These are phyloP conservation scores for Canavalia gladiata DNA, from an alignment of 306 rosid species.

Conservation along the genomic window DNA sequence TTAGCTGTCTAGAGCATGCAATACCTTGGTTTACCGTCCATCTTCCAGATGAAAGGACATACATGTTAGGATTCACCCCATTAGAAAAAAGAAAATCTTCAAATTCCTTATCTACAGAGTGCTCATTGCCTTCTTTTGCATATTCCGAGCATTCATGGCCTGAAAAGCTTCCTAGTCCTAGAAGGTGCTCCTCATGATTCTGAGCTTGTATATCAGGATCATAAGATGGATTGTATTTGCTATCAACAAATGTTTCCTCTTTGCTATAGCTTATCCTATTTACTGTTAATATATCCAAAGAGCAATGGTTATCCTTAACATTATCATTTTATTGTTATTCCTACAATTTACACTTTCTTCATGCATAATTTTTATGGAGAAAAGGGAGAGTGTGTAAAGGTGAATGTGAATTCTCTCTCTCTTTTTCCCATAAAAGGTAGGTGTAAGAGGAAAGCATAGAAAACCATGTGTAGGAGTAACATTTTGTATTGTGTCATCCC, in stretches of 20 bases:
- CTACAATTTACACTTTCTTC: slow-evolving; percentile 13
- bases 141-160: slow-evolving; percentile 50
- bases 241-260: slow-evolving; percentile 42
- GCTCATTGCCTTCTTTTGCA: slow-evolving; percentile 53
- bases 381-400: background rate
- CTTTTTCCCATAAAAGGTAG: background rate
- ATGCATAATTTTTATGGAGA: background rate
- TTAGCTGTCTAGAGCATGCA: background rate
- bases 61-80: slow-evolving; percentile 57
- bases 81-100: slow-evolving; percentile 61
- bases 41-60: slow-evolving; percentile 76
- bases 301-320: slow-evolving; percentile 31
- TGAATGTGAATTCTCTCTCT: background rate
- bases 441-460: background rate
- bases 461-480: background rate
- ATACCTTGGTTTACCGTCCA: slow-evolving; percentile 75
- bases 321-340: slow-evolving; percentile 14
- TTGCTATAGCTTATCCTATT: slow-evolving; percentile 46
- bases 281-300: slow-evolving; percentile 39
- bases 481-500: background rate
- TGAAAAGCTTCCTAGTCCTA: slow-evolving; percentile 50
- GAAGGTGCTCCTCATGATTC: slow-evolving; percentile 60
- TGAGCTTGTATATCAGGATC: slow-evolving; percentile 44
- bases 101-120: slow-evolving; percentile 60
- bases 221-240: slow-evolving; percentile 30